Conservation (phyloP, 2,329 filamentous ascomycete genomes). For the Colletotrichum navitas region DNA sequence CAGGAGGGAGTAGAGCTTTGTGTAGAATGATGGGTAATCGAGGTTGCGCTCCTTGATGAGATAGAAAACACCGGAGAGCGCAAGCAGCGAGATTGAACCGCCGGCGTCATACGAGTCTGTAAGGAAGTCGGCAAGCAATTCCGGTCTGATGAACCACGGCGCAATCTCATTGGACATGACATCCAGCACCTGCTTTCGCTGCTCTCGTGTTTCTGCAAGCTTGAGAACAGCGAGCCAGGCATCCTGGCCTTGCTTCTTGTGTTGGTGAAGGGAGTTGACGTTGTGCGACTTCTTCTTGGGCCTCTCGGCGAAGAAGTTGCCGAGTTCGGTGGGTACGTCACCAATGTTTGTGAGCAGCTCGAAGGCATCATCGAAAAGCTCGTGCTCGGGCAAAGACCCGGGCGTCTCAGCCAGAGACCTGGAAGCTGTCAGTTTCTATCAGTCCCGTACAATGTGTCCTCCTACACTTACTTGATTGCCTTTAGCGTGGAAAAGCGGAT, state of each 20-base stretch:
- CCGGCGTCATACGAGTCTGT: slow-evolving; percentile 93
- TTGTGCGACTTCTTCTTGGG: slow-evolving; percentile 77
- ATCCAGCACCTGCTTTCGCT: slow-evolving; percentile 83
- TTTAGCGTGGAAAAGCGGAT: slow-evolving; percentile 86
- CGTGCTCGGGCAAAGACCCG: slow-evolving; percentile 46
- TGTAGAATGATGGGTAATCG: slow-evolving; percentile 95
- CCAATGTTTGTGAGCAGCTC: slow-evolving; percentile 76
- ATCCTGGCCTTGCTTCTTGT: slow-evolving; percentile 85
- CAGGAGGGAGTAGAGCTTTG: slow-evolving; percentile 92
- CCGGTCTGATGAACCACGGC: slow-evolving; percentile 89
- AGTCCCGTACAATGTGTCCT: background rate
- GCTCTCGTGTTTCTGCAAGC: slow-evolving; percentile 74
- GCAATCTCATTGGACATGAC: slow-evolving; percentile 83
- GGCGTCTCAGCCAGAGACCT: slow-evolving; percentile 51
- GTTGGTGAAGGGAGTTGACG: slow-evolving; percentile 74
- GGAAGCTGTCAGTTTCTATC: slow-evolving; percentile 28
- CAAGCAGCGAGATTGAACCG: slow-evolving; percentile 87
- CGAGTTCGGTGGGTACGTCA: slow-evolving; percentile 76
- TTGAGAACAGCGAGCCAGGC: slow-evolving; percentile 87
- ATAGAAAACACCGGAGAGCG: slow-evolving; percentile 93
- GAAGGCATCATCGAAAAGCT: slow-evolving; percentile 68
- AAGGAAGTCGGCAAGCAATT: slow-evolving; percentile 94
- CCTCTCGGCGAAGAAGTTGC: slow-evolving; percentile 74
- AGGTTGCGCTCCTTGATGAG: slow-evolving; percentile 94
- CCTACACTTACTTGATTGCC: slow-evolving; percentile 73